phyloP scores from a whole-genome alignment of 768 basidiomycete species.

The Tulasnella sp. region DNA sequence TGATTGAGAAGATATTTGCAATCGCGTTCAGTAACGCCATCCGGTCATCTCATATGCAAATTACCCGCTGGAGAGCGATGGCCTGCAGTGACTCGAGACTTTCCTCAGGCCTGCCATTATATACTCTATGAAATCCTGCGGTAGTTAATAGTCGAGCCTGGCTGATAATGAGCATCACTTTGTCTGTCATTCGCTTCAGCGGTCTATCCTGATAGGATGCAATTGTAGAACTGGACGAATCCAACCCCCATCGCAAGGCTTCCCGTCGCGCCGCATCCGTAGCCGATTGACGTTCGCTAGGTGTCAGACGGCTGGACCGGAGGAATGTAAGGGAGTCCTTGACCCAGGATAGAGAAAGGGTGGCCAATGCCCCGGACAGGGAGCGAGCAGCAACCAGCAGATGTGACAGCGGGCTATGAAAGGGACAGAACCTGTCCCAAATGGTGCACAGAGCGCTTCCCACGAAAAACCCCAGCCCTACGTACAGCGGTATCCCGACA shows the following conservation, averaged over 20 bases:
- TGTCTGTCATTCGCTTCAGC: not conserved
- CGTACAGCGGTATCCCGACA: not conserved
- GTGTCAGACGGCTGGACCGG: no score
- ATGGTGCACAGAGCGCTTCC: not conserved
- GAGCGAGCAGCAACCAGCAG: not conserved
- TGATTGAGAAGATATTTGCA: no score
- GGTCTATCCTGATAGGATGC: no score
- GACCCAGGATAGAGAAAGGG: no score
- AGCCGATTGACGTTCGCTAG: no score
- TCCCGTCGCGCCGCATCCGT: no score
- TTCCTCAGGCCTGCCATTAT: not conserved
- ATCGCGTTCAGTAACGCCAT: not conserved
- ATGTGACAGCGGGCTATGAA: not conserved
- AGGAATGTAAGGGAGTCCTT: no score
- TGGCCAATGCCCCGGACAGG: not conserved
- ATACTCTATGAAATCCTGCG: no score
- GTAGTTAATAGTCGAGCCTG: no score
- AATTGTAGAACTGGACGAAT: no score
- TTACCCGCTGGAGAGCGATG: not conserved
- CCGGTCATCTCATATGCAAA: not conserved
- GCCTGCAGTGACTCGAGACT: not conserved
- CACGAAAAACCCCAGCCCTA: not conserved
- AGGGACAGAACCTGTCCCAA: not conserved
- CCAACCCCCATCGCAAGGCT: no score
- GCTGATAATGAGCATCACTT: no score